phyloP scores from a whole-genome alignment of 2,329 filamentous ascomycete species.

The Paracoccidioides brasiliensis region DNA sequence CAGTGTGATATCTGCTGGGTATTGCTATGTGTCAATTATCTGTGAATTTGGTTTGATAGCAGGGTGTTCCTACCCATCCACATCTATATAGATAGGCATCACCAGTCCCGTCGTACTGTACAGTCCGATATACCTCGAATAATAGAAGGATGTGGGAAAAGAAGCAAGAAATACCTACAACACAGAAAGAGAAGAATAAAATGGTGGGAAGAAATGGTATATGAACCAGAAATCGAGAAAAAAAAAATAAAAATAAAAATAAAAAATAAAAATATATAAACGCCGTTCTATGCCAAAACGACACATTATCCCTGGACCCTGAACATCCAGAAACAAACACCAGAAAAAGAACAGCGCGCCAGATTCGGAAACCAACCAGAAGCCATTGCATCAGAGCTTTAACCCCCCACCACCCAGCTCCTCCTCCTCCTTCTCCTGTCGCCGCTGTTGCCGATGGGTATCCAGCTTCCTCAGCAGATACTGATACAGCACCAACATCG shows the following conservation, averaged over 20 bases:
- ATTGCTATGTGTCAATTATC: too few species aligned
- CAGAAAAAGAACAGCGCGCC: too few species aligned
- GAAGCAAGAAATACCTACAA: background rate
- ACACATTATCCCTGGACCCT: background rate
- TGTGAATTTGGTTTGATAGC: too few species aligned
- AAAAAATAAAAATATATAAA: background rate
- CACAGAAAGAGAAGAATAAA: background rate
- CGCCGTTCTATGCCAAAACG: background rate
- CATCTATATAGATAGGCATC: background rate
- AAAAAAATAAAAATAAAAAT: background rate
- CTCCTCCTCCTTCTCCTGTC: conserved; percentile 17
- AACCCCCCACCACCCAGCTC: conserved; percentile 11
- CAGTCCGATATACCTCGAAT: background rate
- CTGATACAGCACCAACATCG: conserved; percentile 94
- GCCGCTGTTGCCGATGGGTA: conserved; percentile 19
- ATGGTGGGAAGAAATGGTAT: background rate
- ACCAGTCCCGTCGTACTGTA: background rate
- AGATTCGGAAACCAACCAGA: background rate
- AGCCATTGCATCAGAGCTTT: background rate
- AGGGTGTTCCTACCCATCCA: too few species aligned
- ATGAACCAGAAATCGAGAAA: background rate
- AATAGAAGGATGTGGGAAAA: background rate
- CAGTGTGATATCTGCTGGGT: too few species aligned
- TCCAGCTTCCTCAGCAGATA: conserved; percentile 69
- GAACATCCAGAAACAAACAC: too few species aligned